A percentile compares a stretch with the other conserved stretches of the same genome.
phyloP scores from a whole-genome alignment of 306 rosid genomes.

The Trifolium pratense region DNA sequence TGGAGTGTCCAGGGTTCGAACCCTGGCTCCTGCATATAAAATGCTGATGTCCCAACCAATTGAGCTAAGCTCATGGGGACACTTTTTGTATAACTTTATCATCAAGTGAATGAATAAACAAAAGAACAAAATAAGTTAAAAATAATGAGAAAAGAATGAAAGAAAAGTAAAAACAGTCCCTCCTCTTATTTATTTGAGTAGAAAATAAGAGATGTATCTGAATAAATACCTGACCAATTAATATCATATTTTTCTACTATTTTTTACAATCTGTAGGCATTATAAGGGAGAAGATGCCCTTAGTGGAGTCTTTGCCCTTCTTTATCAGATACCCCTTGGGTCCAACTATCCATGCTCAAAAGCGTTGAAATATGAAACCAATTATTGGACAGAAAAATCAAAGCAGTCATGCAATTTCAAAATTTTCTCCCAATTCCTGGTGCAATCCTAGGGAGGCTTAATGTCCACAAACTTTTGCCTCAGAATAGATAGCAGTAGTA shows the following conservation, averaged over 20 bases:
- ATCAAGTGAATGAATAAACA: not conserved
- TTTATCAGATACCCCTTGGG: not conserved
- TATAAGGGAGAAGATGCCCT: not conserved
- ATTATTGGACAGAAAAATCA: not conserved
- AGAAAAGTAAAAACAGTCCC: not conserved
- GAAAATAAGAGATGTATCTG: not conserved
- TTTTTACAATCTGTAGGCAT: not conserved
- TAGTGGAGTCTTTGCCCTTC: not conserved
- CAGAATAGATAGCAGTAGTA: not conserved
- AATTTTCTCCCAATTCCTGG: conserved; percentile 5
- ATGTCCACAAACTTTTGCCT: not conserved
- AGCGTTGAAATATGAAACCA: not conserved
- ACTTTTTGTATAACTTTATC: not conserved
- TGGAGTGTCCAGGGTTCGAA: too few species aligned
- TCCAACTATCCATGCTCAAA: not conserved
- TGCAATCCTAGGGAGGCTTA: conserved; percentile 1
- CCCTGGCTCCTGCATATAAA: too few species aligned
- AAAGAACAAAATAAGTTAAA: not conserved
- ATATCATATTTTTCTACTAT: not conserved
- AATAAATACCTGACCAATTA: not conserved
- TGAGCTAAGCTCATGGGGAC: too few species aligned
- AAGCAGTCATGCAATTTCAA: not conserved
- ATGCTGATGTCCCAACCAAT: too few species aligned
- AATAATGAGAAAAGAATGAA: not conserved
- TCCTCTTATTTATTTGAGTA: not conserved